Evolutionary conservation across 1,284 basidiomycete species (phyloP), one percentile per base, ranked within the genome.

Genomic region (Crucibulum parvulum): DNA sequence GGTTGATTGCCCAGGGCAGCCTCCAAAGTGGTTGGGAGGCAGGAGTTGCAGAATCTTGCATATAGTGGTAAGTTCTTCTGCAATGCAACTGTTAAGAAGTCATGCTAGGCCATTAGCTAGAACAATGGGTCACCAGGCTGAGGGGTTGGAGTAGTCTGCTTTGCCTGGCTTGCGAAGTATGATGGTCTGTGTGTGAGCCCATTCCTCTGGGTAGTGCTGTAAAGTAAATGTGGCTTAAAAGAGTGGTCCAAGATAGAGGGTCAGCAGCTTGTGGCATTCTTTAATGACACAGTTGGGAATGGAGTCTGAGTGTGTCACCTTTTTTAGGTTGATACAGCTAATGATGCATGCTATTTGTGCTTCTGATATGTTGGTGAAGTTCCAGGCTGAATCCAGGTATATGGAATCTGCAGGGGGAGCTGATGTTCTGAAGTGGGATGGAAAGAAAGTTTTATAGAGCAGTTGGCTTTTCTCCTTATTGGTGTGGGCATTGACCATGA

Each of bases 291-390:
- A 34, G 48, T 51, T 51, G 9, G 48, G 24, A 13, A 51, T 51
- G 34, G 48, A 51, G n/a, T 51, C 48, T 7, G 48, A 36, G 7
- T n/a, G n/a, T 31, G 34, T 51, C 7, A 31, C 48, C 36, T 60
- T 15, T 56, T 46, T n/a, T 69, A 48, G 10, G 63, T 62, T 18
- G 64, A 61, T 39, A 56, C 66, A 5, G 68, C 69, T 67, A 69
- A 47, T 6, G 34, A 34, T 24, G 16, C 10, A 41, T n/a, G 38
- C 45, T 8, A n/a, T 18, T 46, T 13, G 45, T 7, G 34, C n/a
- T 13, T 51, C 48, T 7, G 48, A 51, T 15, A 46, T 37, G 13
- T 18, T 2, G 15, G 34, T 43, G n/a, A n/a, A 45, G 11, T 24
- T n/a, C n/a, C n/a, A n/a, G n/a, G n/a, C n/a, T n/a, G n/a, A n/a